Evolutionary conservation across 371 early-diverging fungal genomes (phyloP), one percentile per base, ranked within the genome.

Genomic region (Mortierella sp.): DNA sequence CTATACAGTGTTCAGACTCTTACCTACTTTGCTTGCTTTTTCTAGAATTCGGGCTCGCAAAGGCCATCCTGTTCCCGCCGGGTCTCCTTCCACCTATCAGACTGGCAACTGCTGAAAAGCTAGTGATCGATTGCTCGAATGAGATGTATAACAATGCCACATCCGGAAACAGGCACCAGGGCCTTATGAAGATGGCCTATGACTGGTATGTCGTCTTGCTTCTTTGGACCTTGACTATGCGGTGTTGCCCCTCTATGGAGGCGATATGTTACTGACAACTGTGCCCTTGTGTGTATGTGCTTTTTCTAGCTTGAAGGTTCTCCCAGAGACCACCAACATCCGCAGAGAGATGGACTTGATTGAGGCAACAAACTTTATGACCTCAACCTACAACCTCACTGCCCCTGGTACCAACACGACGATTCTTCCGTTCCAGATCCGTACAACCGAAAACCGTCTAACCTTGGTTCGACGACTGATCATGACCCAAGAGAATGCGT

Each of bases 121-220:
- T 94, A 27, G 85, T 92, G 5, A 81, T 93, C 46, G 87, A 91
- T 66, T 87, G 90, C 38, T 90, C 90, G 24, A 78, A 83, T 42
- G 93, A 93, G 61, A 90, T 91, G 59, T 92, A 84, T 67, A 93
- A 93, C 60, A 94, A 94, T 67, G 88, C 94, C 4, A 83, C 87
- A 8, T 82, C 84, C 7, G 90, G 92, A 7, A 90, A 90, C 47
- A 88, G 86, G 83, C 62, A 85, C 45, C 64, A 83, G 9, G 93
- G 92, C 13, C 81, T 84, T 34, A 80, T 93, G 86, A 92, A 90
- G 58, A 80, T 87, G 80, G 92, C 93, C 3, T 82, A 83, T 67
- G 91, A 92, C 51, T 94, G 94, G 90, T 90, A 76, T 49, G 81
- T 30, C 1, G 12, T 38, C 14, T 5, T 6, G 8, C n/a, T 14